Conservation (phyloP, 73 alveolate genomes). For the Blepharisma stoltei region DNA sequence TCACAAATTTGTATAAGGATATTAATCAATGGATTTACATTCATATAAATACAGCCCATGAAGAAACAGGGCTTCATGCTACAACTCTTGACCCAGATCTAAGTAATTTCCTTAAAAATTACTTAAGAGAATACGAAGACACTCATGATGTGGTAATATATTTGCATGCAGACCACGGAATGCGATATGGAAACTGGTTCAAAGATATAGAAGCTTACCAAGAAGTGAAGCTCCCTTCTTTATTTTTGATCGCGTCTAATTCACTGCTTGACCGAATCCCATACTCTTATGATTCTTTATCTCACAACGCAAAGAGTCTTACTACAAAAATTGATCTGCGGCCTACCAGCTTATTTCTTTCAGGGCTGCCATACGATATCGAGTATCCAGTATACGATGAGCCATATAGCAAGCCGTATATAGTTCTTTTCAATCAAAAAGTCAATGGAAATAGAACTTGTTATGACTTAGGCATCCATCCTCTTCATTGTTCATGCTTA, state of each 20-base stretch:
- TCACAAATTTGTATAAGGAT: not conserved
- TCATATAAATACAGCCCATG: slow-evolving; percentile 19
- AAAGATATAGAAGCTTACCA: slow-evolving; percentile 28
- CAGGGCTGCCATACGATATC: not conserved
- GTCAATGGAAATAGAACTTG: not conserved
- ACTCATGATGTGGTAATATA: slow-evolving; percentile 10
- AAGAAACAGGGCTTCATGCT: slow-evolving; percentile 29
- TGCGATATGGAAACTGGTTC: slow-evolving; percentile 28
- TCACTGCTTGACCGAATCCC: not conserved
- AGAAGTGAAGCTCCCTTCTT: slow-evolving; percentile 1
- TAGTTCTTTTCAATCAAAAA: not conserved
- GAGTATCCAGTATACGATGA: not conserved
- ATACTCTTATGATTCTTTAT: not conserved
- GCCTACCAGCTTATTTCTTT: not conserved
- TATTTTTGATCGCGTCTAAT: slow-evolving; percentile 3
- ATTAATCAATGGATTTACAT: slow-evolving; percentile 23
- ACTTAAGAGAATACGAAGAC: not conserved
- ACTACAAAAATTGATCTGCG: slow-evolving; percentile 10
- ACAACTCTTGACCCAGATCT: slow-evolving; percentile 4
- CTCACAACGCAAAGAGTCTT: slow-evolving; percentile 2
- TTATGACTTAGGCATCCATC: not conserved
- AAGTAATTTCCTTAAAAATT: not conserved
- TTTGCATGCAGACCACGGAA: slow-evolving; percentile 25
- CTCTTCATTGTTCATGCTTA: slow-evolving; percentile 19
- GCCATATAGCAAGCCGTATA: not conserved